Percentiles rank a stretch among this genome's conserved stretches.
Conservation (phyloP, 2,329 filamentous ascomycete species). For the Pseudogymnoascus pannorum region DNA sequence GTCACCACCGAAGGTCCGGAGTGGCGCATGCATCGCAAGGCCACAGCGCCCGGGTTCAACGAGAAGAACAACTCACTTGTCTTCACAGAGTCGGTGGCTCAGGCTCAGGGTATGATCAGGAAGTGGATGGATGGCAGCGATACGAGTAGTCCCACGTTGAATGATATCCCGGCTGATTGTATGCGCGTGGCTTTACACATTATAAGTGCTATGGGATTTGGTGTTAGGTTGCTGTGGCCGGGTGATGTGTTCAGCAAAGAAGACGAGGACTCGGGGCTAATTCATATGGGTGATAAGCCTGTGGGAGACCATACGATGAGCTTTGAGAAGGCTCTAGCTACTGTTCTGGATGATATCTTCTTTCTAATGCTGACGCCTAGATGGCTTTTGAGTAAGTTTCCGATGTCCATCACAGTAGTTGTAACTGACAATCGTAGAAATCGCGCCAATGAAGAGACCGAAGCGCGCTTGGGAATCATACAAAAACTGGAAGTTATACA, state of each 20-base stretch:
- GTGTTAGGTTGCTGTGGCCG: conserved; percentile 53
- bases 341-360: conserved; percentile 46
- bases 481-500: conserved; percentile 52
- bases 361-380: conserved; percentile 44
- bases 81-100: conserved; percentile 54
- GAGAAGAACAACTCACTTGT: conserved; percentile 67
- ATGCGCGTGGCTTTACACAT: conserved; percentile 55
- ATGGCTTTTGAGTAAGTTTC: conserved; percentile 39
- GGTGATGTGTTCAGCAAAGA: conserved; percentile 46
- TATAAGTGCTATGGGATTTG: conserved; percentile 66
- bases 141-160: conserved; percentile 41
- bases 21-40: conserved; percentile 69
- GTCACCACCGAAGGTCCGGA: conserved; percentile 59
- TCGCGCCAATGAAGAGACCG: conserved; percentile 38
- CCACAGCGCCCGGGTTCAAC: conserved; percentile 64
- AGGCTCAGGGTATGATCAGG: conserved; percentile 54
- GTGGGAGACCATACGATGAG: conserved; percentile 42
- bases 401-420: not conserved
- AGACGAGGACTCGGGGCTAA: conserved; percentile 32
- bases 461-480: conserved; percentile 40
- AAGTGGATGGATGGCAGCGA: conserved; percentile 45
- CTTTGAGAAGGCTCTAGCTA: conserved; percentile 47
- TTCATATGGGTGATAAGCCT: conserved; percentile 24
- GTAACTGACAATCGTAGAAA: conserved; percentile 20
- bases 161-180: conserved; percentile 53